Percentiles rank a stretch among this genome's conserved stretches.
phyloP scores from a whole-genome alignment of 345 rosid genomes.

The Corchorus capsularis region DNA sequence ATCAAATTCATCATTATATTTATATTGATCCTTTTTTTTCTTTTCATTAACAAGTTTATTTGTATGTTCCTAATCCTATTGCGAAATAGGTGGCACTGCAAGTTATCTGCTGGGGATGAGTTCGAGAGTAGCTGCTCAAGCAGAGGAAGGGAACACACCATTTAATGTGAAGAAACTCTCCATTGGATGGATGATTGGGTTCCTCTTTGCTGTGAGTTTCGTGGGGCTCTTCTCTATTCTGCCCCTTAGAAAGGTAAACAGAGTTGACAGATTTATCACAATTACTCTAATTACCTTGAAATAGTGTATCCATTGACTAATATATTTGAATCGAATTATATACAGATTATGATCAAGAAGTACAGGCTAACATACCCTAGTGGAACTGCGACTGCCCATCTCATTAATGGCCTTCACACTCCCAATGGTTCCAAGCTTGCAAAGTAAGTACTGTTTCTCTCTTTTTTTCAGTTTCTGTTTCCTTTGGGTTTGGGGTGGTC shows the following conservation, averaged over 20 bases:
- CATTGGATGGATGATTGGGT: conserved; percentile 76
- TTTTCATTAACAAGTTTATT: too few relatives aligned
- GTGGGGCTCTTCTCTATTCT: conserved; percentile 85
- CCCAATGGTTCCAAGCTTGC: conserved; percentile 91
- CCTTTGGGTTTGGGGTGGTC: too few relatives aligned
- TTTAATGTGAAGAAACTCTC: conserved; percentile 59
- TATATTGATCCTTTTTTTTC: too few relatives aligned
- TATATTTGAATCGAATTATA: background rate
- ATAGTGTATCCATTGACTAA: too few relatives aligned
- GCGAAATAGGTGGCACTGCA: conserved; percentile 65
- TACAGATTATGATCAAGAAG: conserved; percentile 75
- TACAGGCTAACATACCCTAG: conserved; percentile 85
- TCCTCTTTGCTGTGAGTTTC: conserved; percentile 81
- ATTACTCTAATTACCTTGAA: background rate
- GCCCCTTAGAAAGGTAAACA: conserved; percentile 67
- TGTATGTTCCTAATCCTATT: too few relatives aligned
- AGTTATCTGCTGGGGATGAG: conserved; percentile 83
- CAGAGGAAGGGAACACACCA: conserved; percentile 52
- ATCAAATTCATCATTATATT: too few relatives aligned
- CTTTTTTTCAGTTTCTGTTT: too few relatives aligned
- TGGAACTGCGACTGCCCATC: conserved; percentile 94
- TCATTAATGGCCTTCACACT: conserved; percentile 89
- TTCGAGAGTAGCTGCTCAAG: conserved; percentile 49
- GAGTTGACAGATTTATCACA: too few relatives aligned
- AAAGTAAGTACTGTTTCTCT: conserved; percentile 40